Conservation (phyloP, 1,139 yeast genomes). For the Hansenula lynferdii region DNA sequence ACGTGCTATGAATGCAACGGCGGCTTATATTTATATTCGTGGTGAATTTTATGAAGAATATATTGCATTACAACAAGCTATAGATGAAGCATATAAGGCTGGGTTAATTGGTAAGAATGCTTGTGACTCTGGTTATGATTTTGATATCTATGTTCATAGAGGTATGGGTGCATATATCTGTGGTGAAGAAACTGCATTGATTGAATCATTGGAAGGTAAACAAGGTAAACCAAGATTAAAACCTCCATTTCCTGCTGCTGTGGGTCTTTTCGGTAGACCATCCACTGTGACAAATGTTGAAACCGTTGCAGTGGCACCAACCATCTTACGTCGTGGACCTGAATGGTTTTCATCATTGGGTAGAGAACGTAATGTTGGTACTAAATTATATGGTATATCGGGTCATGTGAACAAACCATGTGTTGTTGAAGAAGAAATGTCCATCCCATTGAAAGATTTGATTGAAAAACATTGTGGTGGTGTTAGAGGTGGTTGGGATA, state of each 20-base stretch:
- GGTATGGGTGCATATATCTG: constrained; percentile 92
- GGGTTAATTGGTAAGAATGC: constrained; percentile 80
- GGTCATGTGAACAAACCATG: constrained; percentile 91
- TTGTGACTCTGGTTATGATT: constrained; percentile 81
- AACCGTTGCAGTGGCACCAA: constrained; percentile 85
- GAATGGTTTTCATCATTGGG: constrained; percentile 83
- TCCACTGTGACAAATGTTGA: constrained; percentile 87
- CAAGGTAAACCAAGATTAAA: constrained; percentile 90
- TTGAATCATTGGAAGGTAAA: constrained; percentile 85
- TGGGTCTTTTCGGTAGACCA: constrained; percentile 87
- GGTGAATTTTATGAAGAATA: constrained; percentile 88
- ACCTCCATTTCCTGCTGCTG: constrained; percentile 95
- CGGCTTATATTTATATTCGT: constrained; percentile 84
- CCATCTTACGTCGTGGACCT: constrained; percentile 84
- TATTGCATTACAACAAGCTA: constrained; percentile 64
- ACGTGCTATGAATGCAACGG: constrained; percentile 89
- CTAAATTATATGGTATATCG: constrained; percentile 78
- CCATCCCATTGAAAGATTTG: constrained; percentile 75
- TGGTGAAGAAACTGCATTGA: constrained; percentile 88
- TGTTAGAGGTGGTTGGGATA: constrained; percentile 88
- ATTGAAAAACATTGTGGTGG: constrained; percentile 90
- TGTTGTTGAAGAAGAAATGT: constrained; percentile 92
- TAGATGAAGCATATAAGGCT: constrained; percentile 78
- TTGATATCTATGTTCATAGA: constrained; percentile 78
- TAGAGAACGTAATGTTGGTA: constrained; percentile 77